Evolutionary conservation across 2,329 filamentous ascomycete species (phyloP).

Genomic region (Aspergillus tanneri): DNA sequence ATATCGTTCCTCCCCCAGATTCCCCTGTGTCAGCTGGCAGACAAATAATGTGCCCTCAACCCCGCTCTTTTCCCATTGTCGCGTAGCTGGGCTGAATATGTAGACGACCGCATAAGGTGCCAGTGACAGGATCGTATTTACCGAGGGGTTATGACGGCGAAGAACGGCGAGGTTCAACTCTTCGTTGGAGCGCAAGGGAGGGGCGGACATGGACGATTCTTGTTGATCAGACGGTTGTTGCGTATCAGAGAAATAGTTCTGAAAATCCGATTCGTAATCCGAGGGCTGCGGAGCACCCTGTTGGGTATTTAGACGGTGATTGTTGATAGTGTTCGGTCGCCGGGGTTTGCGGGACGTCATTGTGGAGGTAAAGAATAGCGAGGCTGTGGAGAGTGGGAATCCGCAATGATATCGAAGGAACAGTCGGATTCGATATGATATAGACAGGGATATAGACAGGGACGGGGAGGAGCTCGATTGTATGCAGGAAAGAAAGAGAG

Average conservation of each 20-base stretch:
- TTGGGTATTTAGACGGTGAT: slow-evolving; percentile 17
- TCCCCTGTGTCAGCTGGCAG: slow-evolving; percentile 59
- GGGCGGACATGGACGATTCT: slow-evolving; percentile 41
- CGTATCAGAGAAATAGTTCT: slow-evolving; percentile 47
- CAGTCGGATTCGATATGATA: too few species aligned
- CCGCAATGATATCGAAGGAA: too few species aligned
- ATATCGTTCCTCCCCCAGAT: slow-evolving; percentile 50
- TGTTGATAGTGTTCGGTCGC: slow-evolving; percentile 30
- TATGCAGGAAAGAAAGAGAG: neutral
- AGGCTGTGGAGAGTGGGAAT: too few species aligned
- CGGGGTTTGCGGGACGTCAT: slow-evolving; percentile 37
- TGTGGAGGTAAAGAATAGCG: slow-evolving; percentile 8
- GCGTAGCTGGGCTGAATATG: slow-evolving; percentile 64
- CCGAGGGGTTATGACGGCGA: slow-evolving; percentile 72
- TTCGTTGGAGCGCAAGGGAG: slow-evolving; percentile 65
- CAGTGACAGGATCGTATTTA: slow-evolving; percentile 72
- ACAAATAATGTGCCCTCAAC: slow-evolving; percentile 89
- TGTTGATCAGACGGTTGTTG: slow-evolving; percentile 23
- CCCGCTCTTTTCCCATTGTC: slow-evolving; percentile 79
- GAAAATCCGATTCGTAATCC: slow-evolving; percentile 68
- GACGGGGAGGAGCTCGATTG: neutral
- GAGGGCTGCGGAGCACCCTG: slow-evolving; percentile 30
- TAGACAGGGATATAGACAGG: slow-evolving; percentile 3
- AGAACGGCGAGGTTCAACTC: slow-evolving; percentile 86
- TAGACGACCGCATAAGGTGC: slow-evolving; percentile 87